These are phyloP conservation scores for Effrenium voratum DNA, from an alignment of 73 alveolate genomes.

Conservation along the genomic window DNA sequence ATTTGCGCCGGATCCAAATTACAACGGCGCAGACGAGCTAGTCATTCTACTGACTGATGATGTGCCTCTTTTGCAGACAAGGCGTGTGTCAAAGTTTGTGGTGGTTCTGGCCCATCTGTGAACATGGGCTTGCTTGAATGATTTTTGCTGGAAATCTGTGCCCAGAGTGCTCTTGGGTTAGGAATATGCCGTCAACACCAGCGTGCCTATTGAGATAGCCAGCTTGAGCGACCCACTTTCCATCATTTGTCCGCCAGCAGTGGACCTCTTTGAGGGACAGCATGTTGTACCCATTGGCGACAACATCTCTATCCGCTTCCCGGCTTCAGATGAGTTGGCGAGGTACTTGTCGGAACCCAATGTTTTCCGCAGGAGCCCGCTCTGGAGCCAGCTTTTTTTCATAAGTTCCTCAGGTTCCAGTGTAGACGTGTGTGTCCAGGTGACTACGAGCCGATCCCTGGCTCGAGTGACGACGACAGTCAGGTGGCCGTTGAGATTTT, in stretches of 20 bases:
- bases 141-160: not conserved
- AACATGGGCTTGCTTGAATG: not conserved
- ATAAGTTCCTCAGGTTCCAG: not conserved
- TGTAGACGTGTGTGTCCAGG: not conserved
- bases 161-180: not conserved
- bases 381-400: not conserved
- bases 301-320: constrained; percentile 69
- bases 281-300: constrained; percentile 19
- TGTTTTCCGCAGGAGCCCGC: not conserved
- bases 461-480: constrained; percentile 52
- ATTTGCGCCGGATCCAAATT: constrained; percentile 70
- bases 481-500: constrained; percentile 2
- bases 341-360: not conserved
- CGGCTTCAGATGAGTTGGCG: not conserved
- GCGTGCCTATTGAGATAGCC: constrained; percentile 63
- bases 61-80: not conserved
- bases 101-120: not conserved
- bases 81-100: not conserved
- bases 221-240: constrained; percentile 46
- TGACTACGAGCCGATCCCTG: constrained; percentile 86
- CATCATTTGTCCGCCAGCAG: constrained; percentile 52
- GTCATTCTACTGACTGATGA: constrained; percentile 56
- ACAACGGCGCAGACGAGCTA: constrained; percentile 61
- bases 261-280: constrained; percentile 77
- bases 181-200: constrained; percentile 46